Percentiles rank a stretch among this genome's conserved stretches.
These are phyloP conservation scores for Solanum piurae DNA, from an alignment of 257 asterid genomes.

Conservation along the genomic window DNA sequence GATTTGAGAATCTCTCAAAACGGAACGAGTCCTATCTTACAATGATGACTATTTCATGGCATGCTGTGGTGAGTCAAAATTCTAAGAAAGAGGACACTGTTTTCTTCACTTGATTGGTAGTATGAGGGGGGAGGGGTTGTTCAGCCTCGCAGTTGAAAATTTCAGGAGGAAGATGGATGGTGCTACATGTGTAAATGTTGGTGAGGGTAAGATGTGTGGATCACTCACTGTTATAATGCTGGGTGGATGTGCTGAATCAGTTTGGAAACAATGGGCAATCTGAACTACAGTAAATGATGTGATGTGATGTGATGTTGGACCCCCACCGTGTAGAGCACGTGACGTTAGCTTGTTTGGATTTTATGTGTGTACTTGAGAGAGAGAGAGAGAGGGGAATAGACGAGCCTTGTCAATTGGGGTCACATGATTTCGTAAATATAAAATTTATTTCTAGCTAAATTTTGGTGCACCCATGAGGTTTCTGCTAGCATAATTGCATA, in stretches of 20 bases:
- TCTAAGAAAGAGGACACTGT: background rate
- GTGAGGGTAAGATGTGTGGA: background rate
- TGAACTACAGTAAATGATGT: background rate
- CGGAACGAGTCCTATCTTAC: background rate
- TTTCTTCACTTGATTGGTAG: background rate
- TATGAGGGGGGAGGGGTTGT: background rate
- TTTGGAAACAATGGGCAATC: background rate
- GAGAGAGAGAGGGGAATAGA: background rate
- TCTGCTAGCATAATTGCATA: background rate
- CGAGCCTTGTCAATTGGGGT: background rate
- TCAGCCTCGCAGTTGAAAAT: background rate
- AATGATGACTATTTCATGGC: background rate
- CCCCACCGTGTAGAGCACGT: background rate
- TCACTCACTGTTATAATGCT: background rate
- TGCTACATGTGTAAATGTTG: background rate
- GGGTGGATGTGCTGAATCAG: background rate
- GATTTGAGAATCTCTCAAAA: background rate
- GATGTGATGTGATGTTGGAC: background rate
- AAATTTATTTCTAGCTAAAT: background rate
- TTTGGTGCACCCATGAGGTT: background rate
- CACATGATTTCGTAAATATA: background rate
- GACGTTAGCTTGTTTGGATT: background rate
- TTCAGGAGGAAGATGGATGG: background rate
- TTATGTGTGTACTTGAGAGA: background rate
- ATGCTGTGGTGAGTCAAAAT: background rate